These are phyloP conservation scores for Dryas drummondii DNA, from an alignment of 306 rosid genomes.

Conservation along the genomic window DNA sequence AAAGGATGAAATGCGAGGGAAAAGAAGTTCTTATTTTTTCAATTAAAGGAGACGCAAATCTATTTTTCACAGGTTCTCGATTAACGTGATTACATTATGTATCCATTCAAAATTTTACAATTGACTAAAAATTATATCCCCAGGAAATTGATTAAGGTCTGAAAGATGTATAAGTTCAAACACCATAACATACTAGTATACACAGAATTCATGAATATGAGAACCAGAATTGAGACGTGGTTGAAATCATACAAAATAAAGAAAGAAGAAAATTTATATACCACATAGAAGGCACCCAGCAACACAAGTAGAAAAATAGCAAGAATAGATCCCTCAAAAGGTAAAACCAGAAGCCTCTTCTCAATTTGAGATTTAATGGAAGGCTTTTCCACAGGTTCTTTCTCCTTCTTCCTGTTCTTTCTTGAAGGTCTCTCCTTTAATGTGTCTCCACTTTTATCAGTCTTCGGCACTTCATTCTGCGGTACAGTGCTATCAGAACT, in stretches of 20 bases:
- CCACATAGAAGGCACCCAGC: slow-evolving; percentile 99
- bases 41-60: neutral
- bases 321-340: slow-evolving; percentile 74
- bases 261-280: slow-evolving; percentile 32
- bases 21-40: neutral
- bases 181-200: neutral
- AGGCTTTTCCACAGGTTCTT: slow-evolving; percentile 76
- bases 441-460: slow-evolving; percentile 62
- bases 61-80: neutral
- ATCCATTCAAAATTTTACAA: neutral
- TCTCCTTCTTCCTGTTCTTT: slow-evolving; percentile 80
- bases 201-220: neutral
- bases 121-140: neutral
- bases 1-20: neutral
- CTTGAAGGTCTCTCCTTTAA: slow-evolving; percentile 75
- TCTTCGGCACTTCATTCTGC: slow-evolving; percentile 53
- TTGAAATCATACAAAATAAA: slow-evolving; percentile 16
- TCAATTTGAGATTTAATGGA: slow-evolving; percentile 52
- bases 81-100: neutral
- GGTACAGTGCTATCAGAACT: slow-evolving; percentile 47
- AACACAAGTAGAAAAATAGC: slow-evolving; percentile 80
- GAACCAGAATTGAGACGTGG: slow-evolving; percentile 7
- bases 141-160: neutral
- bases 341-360: slow-evolving; percentile 92
- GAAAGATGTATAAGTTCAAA: slow-evolving; percentile 22